Evolutionary conservation across 108 stramenopile species (phyloP), one percentile per base, ranked within the genome.

Genomic region (Fragilaria radians): DNA sequence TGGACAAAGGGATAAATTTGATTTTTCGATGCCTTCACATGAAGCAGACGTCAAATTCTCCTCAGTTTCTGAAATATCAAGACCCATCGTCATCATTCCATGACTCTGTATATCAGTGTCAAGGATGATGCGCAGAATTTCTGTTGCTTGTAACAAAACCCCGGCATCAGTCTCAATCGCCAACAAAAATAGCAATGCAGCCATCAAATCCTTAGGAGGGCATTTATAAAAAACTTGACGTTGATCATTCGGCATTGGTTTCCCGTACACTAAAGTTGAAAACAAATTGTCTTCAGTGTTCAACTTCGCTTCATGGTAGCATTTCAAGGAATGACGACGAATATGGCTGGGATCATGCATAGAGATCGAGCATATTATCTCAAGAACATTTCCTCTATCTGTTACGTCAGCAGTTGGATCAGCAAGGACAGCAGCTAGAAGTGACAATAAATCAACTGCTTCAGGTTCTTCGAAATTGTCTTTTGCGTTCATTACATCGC

Each of bases 71-170:
- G 49, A 55, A 23, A 14, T 48, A 29, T 53, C 65, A 18, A 70
- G 61, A 1, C 79, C 73, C 17, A 50, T 52, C 33, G 67, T 60
- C 66, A 82, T 63, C 26, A 70, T 57, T 45, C 68, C 72, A 28
- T 93, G 88, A 1, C 77, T 70, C 46, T 75, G 54, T 58, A 88
- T 80, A 26, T 93, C 91, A 0, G 85, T 88, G 61, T 93, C 91
- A 22, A 93, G 68, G 65, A 89, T 74, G 11, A 89, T 84, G 50
- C 87, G 61, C 62, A 93, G 73, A 30, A 89, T 83, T 61, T 93
- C 91, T 5, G 84, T 80, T 25, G 78, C 73, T 67, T 89, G 88
- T 28, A 93, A 76, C 32, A 89, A 57, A 9, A 89, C 28, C 5
- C 91, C 91, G 34, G 91, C 87, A 77, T 93, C 91, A 1, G 68